These are phyloP conservation scores for Rauvolfia tetraphylla DNA, from an alignment of 257 asterid genomes.

Conservation along the genomic window DNA sequence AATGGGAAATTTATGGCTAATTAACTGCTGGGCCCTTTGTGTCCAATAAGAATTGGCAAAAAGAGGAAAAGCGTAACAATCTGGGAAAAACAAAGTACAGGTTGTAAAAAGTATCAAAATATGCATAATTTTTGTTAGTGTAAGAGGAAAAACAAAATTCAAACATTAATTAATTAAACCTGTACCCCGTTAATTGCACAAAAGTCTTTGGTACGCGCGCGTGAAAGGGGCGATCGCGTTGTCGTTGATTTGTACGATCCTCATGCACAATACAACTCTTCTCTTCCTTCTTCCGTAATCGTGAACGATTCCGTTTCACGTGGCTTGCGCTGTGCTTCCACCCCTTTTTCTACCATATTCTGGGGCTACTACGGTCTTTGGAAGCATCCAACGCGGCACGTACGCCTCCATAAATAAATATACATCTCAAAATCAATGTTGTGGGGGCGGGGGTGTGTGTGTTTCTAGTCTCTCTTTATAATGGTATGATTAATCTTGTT, in stretches of 20 bases:
- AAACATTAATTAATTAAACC: not conserved
- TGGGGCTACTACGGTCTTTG: not conserved
- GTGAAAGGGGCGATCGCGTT: not conserved
- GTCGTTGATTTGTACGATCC: slow-evolving; percentile 8
- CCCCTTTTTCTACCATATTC: slow-evolving; percentile 10
- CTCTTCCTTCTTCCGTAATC: slow-evolving; percentile 21
- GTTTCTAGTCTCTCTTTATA: too few species aligned
- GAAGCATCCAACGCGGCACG: not conserved
- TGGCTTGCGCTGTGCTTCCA: slow-evolving; percentile 42
- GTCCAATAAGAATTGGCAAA: not conserved
- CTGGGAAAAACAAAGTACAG: not conserved
- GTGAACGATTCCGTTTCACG: slow-evolving; percentile 40
- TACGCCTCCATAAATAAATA: not conserved
- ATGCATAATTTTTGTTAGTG: too few species aligned
- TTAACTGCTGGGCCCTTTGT: slow-evolving; percentile 3
- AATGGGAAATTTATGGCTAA: not conserved
- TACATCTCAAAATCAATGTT: not conserved
- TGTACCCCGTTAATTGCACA: too few species aligned
- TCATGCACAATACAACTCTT: slow-evolving; percentile 13
- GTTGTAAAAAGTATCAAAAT: too few species aligned
- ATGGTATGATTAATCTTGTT: too few species aligned
- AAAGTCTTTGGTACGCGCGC: not conserved
- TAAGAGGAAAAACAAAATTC: too few species aligned
- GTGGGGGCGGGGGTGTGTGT: too few species aligned
- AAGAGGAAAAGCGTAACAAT: not conserved